Base-by-base conservation (phyloP, 805 yeast species). In the Debaryomyces castellii region DNA sequence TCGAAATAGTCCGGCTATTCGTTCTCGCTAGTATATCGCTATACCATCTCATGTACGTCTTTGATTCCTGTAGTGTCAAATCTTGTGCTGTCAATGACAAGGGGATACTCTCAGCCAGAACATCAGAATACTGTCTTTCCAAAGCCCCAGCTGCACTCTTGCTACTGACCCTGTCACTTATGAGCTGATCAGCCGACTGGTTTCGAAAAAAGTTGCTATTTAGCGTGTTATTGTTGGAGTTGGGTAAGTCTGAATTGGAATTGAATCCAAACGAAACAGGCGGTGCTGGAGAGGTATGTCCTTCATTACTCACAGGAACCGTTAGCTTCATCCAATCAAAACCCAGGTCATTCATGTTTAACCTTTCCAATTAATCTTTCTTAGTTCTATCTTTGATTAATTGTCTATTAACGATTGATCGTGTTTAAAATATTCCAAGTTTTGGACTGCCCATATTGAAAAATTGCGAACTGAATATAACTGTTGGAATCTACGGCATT, bases 21-120 rank as follows among this genome's bases (percentile, higher is more conserved):
- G 86, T 85, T 43, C 91, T 78, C 38, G 87, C 76, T 30, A 87
- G 77, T 25, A 92, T 81, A 58, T 89, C 91, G 53, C 89, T 85
- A 63, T 91, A 92, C 99, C 99, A 92, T 52, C 97, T 74, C 54
- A 92, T 79, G 64, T 92, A 92, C 1, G 97, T 87, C 56, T 85
- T 81, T 10, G 82, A 78, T 64, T 92, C 99, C 46, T 85, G 87
- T 16, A 76, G 75, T 0, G 96, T 78, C 39, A 92, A 74, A 47
- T 89, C 89, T 39, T 76, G 78, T 1, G 80, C 76, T 1, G 83
- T 73, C n/a, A 87, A 66, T 2, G 89, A 80, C 41, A 87, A 63
- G 0, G 91, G 89, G 2, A 82, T 76, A 9, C 67, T 53, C 7
- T 68, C 50, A 39, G 78, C 80, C 16, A 51, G 45, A 21, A 23